Conservation (phyloP, 2,329 filamentous ascomycete species). For the Exophiala bonariae region DNA sequence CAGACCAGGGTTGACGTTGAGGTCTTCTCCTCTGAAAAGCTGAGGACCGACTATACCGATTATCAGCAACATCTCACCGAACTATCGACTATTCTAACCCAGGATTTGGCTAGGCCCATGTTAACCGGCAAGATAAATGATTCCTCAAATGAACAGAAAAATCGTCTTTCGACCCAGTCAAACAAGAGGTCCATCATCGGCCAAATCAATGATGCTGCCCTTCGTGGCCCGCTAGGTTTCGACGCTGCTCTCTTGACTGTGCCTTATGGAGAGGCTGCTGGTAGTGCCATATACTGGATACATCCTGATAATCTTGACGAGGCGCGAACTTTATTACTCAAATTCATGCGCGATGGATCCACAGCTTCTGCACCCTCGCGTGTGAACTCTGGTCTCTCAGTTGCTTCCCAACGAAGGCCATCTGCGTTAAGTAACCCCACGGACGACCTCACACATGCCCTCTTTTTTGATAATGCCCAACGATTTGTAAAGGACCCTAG, state of each 20-base stretch:
- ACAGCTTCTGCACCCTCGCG: conserved; percentile 8
- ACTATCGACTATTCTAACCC: conserved; percentile 16
- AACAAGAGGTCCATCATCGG: conserved; percentile 22
- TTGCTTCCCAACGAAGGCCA: not conserved
- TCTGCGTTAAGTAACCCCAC: conserved; percentile 1
- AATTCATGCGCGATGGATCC: conserved; percentile 44
- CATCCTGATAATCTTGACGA: conserved; percentile 56
- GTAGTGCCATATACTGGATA: conserved; percentile 54
- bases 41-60: conserved; percentile 23
- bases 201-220: conserved; percentile 39
- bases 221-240: conserved; percentile 46
- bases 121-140: conserved; percentile 13
- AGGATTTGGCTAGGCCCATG: conserved; percentile 20
- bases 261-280: conserved; percentile 46
- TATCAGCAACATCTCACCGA: conserved; percentile 23
- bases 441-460: conserved; percentile 38
- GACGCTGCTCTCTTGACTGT: conserved; percentile 50
- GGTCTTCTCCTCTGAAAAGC: conserved; percentile 48
- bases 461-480: conserved; percentile 50
- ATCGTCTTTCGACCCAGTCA: conserved; percentile 14
- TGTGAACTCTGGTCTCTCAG: conserved; percentile 26
- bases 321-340: conserved; percentile 52
- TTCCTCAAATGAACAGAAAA: conserved; percentile 5
- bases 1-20: conserved; percentile 66
- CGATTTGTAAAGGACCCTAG: conserved; percentile 39